Percentiles rank a stretch among this genome's conserved stretches.
These are phyloP conservation scores for Hypericum perforatum DNA, from an alignment of 345 rosid genomes.

Conservation along the genomic window DNA sequence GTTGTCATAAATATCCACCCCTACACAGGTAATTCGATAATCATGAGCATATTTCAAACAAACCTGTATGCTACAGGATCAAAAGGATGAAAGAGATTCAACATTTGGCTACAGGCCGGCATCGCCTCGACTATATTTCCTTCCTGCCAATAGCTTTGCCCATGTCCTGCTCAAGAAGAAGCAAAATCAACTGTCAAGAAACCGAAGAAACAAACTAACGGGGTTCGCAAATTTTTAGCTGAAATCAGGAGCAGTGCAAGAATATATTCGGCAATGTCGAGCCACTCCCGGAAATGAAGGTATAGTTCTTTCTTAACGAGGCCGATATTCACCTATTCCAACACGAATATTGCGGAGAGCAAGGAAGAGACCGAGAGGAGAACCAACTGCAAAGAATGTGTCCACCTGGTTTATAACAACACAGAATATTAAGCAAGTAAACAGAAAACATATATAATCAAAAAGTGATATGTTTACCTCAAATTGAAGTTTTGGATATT, in stretches of 20 bases:
- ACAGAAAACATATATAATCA: not conserved
- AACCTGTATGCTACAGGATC: slow-evolving; percentile 99
- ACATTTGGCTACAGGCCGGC: slow-evolving; percentile 91
- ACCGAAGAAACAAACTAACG: too few species aligned
- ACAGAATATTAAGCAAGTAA: too few species aligned
- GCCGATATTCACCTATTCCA: slow-evolving; percentile 54
- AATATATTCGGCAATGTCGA: too few species aligned
- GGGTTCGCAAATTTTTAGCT: too few species aligned
- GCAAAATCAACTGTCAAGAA: too few species aligned
- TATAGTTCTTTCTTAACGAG: too few species aligned
- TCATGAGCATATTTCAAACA: slow-evolving; percentile 6
- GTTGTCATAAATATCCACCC: not conserved
- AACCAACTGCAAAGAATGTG: slow-evolving; percentile 97
- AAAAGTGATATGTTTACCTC: slow-evolving; percentile 30
- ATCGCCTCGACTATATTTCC: slow-evolving; percentile 76
- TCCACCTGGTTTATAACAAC: slow-evolving; percentile 47
- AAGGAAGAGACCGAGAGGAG: slow-evolving; percentile 97
- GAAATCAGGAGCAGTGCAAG: too few species aligned
- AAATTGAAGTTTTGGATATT: slow-evolving; percentile 85
- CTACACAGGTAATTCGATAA: not conserved
- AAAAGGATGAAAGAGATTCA: slow-evolving; percentile 93
- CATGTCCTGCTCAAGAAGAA: slow-evolving; percentile 44
- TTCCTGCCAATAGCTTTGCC: slow-evolving; percentile 76
- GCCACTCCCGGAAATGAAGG: too few species aligned
- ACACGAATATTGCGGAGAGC: slow-evolving; percentile 84